Conservation (phyloP, 202 grass and related monocot species). For the Schoenoplectus tabernaemontani region DNA sequence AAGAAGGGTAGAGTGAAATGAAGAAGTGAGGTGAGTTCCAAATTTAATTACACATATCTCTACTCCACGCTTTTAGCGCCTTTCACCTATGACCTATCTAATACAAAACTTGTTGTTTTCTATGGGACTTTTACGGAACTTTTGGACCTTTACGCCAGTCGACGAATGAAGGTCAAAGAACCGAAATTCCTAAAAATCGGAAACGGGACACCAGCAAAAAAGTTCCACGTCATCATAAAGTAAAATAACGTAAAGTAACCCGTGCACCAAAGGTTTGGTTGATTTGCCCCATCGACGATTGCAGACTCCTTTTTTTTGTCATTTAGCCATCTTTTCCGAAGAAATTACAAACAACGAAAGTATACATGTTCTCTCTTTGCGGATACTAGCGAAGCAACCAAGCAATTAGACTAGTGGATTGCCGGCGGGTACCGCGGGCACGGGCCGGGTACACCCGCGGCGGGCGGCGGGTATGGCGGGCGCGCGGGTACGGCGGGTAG, state of each 20-base stretch:
- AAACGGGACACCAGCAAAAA: not conserved
- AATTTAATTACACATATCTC: slow-evolving; percentile 17
- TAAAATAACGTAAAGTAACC: slow-evolving; percentile 13
- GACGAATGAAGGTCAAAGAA: not conserved
- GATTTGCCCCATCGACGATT: slow-evolving; percentile 6
- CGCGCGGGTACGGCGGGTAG: no score
- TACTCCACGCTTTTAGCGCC: slow-evolving; percentile 28
- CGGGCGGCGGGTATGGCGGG: no score
- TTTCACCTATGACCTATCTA: not conserved
- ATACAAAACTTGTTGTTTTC: not conserved
- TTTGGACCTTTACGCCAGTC: not conserved
- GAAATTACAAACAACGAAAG: slow-evolving; percentile 7
- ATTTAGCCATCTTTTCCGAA: slow-evolving; percentile 20
- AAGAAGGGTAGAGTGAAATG: not conserved
- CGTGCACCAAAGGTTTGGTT: not conserved
- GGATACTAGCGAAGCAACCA: no score
- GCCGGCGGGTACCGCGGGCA: no score
- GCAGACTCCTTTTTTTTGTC: slow-evolving; percentile 4
- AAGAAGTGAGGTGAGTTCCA: not conserved
- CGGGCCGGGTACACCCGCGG: no score
- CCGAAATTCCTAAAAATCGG: not conserved
- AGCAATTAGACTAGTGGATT: no score
- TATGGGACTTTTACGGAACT: not conserved
- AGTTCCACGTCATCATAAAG: not conserved
- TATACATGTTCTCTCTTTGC: not conserved